Evolutionary conservation across 495 filamentous ascomycete genomes (phyloP), one percentile per base, ranked within the genome.

Genomic region (Daldinia concentrica): DNA sequence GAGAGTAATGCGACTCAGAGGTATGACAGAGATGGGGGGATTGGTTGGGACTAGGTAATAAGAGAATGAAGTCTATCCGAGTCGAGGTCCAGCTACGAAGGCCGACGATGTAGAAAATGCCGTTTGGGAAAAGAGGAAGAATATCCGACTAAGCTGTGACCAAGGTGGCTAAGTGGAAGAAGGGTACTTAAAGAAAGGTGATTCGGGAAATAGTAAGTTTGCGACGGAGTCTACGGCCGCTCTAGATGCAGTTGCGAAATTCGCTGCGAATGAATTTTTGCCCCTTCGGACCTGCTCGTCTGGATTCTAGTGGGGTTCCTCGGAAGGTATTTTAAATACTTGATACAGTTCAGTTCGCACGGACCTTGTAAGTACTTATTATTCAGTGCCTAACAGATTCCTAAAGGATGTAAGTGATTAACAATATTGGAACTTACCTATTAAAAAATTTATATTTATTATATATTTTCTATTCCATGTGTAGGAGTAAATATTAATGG

Each of bases 221-320:
- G 69, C 50, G 59, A 72, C 69, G 69, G 64, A 61, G 60, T 39
- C 55, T n/a, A 48, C 58, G 63, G 59, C 45, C 26, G 36, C 54
- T 68, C 63, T 62, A n/a, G 24, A 67, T 37, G 55, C 50, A 60
- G 27, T 62, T 52, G 41, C 51, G 43, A 48, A 48, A 48, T 12
- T 48, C 43, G 43, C 43, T 48, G 8, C 19, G 52, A 71, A 58
- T 62, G 45, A 62, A 29, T n/a, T 62, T 66, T 66, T 54, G 62
- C 61, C 68, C 56, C 58, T 62, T 36, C 24, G 26, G 32, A 27
- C 50, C 54, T 41, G 43, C 19, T 41, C 56, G 11, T 39, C 32
- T 26, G 15, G 19, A 14, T 34, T n/a, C 51, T 55, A 29, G 29
- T 27, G 29, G 51, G 26, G 22, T 34, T 3, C 30, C 55, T 51